phyloP scores from a whole-genome alignment of 257 asterid genomes.

The Anisodus acutangulus region DNA sequence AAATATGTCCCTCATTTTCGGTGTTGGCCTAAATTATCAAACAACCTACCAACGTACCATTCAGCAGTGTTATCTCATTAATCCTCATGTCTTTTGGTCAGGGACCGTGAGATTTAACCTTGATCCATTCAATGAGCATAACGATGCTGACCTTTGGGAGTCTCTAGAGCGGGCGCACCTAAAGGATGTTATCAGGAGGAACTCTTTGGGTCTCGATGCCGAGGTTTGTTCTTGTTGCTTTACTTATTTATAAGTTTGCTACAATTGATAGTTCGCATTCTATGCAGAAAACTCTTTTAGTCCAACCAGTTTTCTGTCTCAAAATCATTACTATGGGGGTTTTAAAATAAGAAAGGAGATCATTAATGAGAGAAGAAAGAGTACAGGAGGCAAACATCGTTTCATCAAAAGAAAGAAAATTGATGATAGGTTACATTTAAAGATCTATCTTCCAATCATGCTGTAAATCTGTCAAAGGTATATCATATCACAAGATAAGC shows the following conservation, averaged over 20 bases:
- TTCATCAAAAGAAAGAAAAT: background rate
- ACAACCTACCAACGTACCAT: background rate
- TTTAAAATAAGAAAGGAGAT: background rate
- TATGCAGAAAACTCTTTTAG: background rate
- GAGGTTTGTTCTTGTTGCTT: slow-evolving; percentile 59
- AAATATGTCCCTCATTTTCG: background rate
- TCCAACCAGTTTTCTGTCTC: slow-evolving; percentile 13
- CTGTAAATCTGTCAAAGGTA: background rate
- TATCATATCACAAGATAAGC: background rate
- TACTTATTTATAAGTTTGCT: background rate
- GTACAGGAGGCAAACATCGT: background rate
- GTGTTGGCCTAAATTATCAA: background rate
- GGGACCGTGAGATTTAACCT: slow-evolving; percentile 95
- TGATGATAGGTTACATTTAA: background rate
- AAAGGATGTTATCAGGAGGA: slow-evolving; percentile 88
- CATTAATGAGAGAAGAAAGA: background rate
- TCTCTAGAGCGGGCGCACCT: slow-evolving; percentile 96
- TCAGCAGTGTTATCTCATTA: slow-evolving; percentile 2
- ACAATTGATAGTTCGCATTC: background rate
- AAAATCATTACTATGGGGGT: background rate
- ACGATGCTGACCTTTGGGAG: slow-evolving; percentile 98
- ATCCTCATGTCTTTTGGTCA: slow-evolving; percentile 36
- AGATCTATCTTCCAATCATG: background rate
- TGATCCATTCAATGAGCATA: slow-evolving; percentile 94
- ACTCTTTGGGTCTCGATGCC: slow-evolving; percentile 75